Evolutionary conservation across 257 asterid genomes (phyloP), one percentile per base, ranked within the genome.

Genomic region (Perilla frutescens): DNA sequence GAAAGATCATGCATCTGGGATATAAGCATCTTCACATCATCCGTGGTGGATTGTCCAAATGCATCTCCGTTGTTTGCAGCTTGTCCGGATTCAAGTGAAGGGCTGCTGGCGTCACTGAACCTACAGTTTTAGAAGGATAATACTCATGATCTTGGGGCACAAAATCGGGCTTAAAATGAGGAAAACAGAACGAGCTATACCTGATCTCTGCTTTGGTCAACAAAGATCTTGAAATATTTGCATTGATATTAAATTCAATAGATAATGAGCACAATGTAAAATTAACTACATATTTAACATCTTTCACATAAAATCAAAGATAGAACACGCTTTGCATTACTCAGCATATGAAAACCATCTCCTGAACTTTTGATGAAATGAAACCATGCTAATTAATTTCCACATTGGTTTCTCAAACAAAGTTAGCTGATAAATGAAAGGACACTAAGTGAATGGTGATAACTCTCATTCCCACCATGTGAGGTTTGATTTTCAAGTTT

Each of bases 1-100:
- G 84, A 77, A 66, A 84, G 86, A 71, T 84, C 84, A 3, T 82
- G 84, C 83, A 80, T 77, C 74, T 84, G 84, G 34, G 87, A 84
- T 44, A 82, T 79, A 55, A 84, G 81, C 72, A 14, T 60, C 65
- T 66, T 77, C 43, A 78, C 83, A 10, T 82, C 78, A 49, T 82
- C 86, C 29, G 63, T 51, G 32, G 77, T n/a, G 14, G 88, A 77
- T 37, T 70, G 45, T 39, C 65, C 80, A 58, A 51, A 10, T 36
- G 68, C 63, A 53, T 62, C 70, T 65, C 13, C 73, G 6, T 4
- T 59, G 15, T 79, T 75, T 62, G 77, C 65, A 62, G 79, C 47
- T 79, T 65, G 70, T 49, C 45, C 75, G 37, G 75, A 40, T 57
- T 61, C 78, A 9, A 48, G 58, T 26, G 78, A 65, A 8, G 72